Conservation (phyloP, 2,329 filamentous ascomycete species). For the Hymenoscyphus fructigenus region DNA sequence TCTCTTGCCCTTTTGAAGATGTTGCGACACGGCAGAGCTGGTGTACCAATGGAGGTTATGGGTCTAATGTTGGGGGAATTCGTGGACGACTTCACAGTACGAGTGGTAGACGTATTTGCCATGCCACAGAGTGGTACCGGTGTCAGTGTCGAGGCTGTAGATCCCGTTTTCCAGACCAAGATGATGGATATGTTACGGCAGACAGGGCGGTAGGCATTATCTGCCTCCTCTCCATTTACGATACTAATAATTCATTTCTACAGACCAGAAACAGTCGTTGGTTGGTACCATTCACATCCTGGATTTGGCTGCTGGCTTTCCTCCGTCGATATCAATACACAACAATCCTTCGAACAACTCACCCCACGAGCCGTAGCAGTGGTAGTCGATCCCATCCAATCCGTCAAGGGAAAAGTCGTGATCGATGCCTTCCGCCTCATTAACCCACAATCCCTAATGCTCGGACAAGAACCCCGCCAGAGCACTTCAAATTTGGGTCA, state of each 20-base stretch:
- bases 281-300: slow-evolving; percentile 99
- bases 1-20: slow-evolving; percentile 97
- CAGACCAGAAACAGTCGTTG: slow-evolving; percentile 94
- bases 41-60: slow-evolving; percentile 99
- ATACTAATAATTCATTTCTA: slow-evolving; percentile 11
- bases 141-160: slow-evolving; percentile 96
- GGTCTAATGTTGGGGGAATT: slow-evolving; percentile 98
- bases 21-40: slow-evolving; percentile 93
- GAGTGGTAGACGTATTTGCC: slow-evolving; percentile 97
- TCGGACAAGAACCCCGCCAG: slow-evolving; percentile 95
- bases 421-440: slow-evolving; percentile 99
- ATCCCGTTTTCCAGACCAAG: slow-evolving; percentile 98
- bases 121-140: slow-evolving; percentile 99
- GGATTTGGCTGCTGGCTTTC: slow-evolving; percentile 99
- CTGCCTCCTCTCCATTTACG: slow-evolving; percentile 10
- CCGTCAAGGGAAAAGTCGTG: slow-evolving; percentile 98
- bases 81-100: slow-evolving; percentile 97
- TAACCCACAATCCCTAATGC: slow-evolving; percentile 95
- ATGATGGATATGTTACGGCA: slow-evolving; percentile 99
- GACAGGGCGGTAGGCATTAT: slow-evolving; percentile 73
- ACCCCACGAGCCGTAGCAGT: slow-evolving; percentile 96
- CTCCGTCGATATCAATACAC: slow-evolving; percentile 98
- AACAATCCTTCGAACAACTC: slow-evolving; percentile 99
- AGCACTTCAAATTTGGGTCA: slow-evolving; percentile 97
- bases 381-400: slow-evolving; percentile 97